A percentile compares a stretch with the other conserved stretches of the same genome.
phyloP scores from a whole-genome alignment of 176 grass and related monocot species.

The Oryza glumipatula region DNA sequence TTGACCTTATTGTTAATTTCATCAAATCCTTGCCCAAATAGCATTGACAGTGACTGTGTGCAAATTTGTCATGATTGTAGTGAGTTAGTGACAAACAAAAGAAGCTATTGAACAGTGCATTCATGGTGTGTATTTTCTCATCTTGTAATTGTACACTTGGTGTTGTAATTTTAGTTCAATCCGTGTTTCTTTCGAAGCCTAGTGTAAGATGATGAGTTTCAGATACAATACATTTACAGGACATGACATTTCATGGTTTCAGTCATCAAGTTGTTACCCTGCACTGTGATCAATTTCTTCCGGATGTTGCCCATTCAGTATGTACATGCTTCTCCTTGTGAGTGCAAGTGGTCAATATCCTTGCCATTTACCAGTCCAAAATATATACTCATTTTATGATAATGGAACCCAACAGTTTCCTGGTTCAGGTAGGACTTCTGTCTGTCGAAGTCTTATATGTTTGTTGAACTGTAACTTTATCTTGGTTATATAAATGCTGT shows the following conservation, averaged over 20 bases:
- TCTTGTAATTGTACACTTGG: slow-evolving; percentile 31
- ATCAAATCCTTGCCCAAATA: slow-evolving; percentile 62
- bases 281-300: not conserved
- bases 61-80: not conserved
- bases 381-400: not conserved
- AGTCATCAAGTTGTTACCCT: not conserved
- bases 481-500: not conserved
- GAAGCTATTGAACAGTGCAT: slow-evolving; percentile 20
- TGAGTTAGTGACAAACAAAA: slow-evolving; percentile 13
- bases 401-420: slow-evolving; percentile 3
- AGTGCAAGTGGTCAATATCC: slow-evolving; percentile 5
- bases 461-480: slow-evolving; percentile 13
- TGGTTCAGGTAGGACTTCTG: slow-evolving; percentile 27
- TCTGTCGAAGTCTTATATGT: slow-evolving; percentile 7
- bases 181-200: not conserved
- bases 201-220: slow-evolving; percentile 1
- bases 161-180: slow-evolving; percentile 38
- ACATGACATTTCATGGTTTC: not conserved
- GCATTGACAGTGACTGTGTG: not conserved
- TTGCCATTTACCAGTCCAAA: not conserved
- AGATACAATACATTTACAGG: slow-evolving; percentile 6
- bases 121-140: slow-evolving; percentile 31
- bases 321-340: slow-evolving; percentile 23
- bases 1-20: slow-evolving; percentile 73
- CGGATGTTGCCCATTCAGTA: not conserved